Base-by-base conservation (phyloP, 1,284 basidiomycete species). In the Ceratobasidium sp. region DNA sequence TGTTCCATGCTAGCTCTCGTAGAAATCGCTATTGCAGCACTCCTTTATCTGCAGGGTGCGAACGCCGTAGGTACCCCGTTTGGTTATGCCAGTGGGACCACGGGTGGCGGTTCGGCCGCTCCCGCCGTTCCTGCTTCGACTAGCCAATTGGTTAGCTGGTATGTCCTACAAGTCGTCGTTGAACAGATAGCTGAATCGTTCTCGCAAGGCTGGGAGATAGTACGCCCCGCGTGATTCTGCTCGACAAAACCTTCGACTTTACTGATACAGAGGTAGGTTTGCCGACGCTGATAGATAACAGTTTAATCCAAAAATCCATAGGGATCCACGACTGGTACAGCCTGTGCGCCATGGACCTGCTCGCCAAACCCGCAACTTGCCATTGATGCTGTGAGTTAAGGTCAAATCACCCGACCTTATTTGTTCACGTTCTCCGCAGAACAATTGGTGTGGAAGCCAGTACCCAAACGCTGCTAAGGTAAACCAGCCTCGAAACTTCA, bases 201-300 rank as follows among this genome's bases (percentile, higher is more conserved):
- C 9, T 16, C 4, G 32, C 21, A 41, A 64, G 71, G 71, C 77
- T 82, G 16, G 74, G 76, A 30, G 78, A 80, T 69, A 75, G 75
- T 26, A 77, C 78, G 3, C 75, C 80, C 21, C 78, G 79, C 26
- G 78, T 79, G 5, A 82, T 82, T 69, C 73, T 80, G 1, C 76
- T 82, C 9, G 77, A 79, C 72, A 78, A 75, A 26, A 74, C 77
- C 6, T 82, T 76, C 71, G 80, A 82, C 75, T 81, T 79, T 64
- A 79, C 79, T 18, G 73, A 72, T n/a, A 61, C 55, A 34, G 61
- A 62, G 30, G 65, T 70, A 45, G 16, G 48, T 45, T 16, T 21
- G 9, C 14, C 18, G 26, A 28, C 21, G 26, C 46, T 30, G n/a
- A 52, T 8, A 34, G 21, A 26, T 28, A 16, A 6, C 34, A 14